These are phyloP conservation scores for Cytospora chrysosperma DNA, from an alignment of 2,329 filamentous ascomycete genomes.

Conservation along the genomic window DNA sequence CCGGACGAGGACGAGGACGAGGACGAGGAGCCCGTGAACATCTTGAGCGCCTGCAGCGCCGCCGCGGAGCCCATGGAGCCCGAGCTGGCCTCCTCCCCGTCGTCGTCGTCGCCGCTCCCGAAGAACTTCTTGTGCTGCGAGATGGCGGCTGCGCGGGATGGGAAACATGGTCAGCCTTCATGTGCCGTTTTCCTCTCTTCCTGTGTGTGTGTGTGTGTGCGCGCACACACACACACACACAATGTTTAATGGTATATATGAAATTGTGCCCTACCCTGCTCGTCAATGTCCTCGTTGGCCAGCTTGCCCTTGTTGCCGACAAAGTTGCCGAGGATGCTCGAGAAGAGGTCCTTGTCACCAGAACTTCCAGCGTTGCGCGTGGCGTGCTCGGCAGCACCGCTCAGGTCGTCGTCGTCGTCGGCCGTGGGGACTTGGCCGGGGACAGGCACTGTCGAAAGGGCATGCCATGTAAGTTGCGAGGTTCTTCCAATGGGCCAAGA, in stretches of 20 bases:
- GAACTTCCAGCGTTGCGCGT: constrained; percentile 45
- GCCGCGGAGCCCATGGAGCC: constrained; percentile 67
- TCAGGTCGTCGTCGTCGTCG: constrained; percentile 46
- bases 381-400: constrained; percentile 48
- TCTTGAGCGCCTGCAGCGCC: constrained; percentile 78
- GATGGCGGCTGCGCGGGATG: constrained; percentile 55
- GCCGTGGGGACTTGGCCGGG: constrained; percentile 37
- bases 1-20: constrained; percentile 35
- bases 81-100: constrained; percentile 47
- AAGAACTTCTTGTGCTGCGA: constrained; percentile 76
- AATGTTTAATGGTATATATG: too few species aligned
- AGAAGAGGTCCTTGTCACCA: constrained; percentile 50
- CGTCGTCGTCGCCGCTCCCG: constrained; percentile 46
- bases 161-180: neutral
- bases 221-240: too few species aligned
- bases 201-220: neutral
- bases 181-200: neutral
- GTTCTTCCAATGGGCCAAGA: too few species aligned
- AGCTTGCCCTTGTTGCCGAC: constrained; percentile 50
- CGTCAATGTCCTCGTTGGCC: constrained; percentile 47
- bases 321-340: constrained; percentile 46
- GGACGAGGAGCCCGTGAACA: constrained; percentile 64
- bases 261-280: constrained; percentile 42
- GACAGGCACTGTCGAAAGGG: constrained; percentile 1
- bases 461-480: constrained; percentile 2